A percentile compares a stretch with the other conserved stretches of the same genome.
Evolutionary conservation across 1,139 yeast genomes (phyloP).

Genomic region (Zygoascus meyerae): DNA sequence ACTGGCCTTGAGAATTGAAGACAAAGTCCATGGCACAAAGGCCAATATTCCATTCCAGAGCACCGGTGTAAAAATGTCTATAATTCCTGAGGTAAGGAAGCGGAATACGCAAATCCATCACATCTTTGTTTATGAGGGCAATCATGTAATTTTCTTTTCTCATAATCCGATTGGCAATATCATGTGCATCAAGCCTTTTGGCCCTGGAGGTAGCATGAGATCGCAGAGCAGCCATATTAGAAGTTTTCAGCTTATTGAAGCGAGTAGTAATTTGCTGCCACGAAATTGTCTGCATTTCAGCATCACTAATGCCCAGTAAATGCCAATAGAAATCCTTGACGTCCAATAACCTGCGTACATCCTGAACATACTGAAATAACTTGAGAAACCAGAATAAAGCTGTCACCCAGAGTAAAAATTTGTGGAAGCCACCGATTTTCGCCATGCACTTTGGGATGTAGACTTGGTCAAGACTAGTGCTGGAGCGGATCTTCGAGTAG

Average conservation of each 20-base stretch:
- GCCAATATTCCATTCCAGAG: slow-evolving; percentile 90
- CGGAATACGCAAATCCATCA: slow-evolving; percentile 58
- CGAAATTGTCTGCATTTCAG: slow-evolving; percentile 85
- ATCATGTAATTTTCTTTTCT: slow-evolving; percentile 88
- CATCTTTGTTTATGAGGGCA: slow-evolving; percentile 75
- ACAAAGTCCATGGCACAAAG: slow-evolving; percentile 82
- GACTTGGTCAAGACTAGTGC: slow-evolving; percentile 43
- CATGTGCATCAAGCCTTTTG: slow-evolving; percentile 80
- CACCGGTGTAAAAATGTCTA: slow-evolving; percentile 58
- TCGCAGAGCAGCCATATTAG: slow-evolving; percentile 61
- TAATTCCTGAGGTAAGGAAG: slow-evolving; percentile 37
- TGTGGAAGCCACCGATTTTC: slow-evolving; percentile 43
- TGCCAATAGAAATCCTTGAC: slow-evolving; percentile 60
- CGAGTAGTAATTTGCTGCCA: slow-evolving; percentile 88
- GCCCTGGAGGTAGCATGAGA: slow-evolving; percentile 21
- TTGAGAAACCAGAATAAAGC: slow-evolving; percentile 48
- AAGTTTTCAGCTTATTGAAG: slow-evolving; percentile 67
- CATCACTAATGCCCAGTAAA: slow-evolving; percentile 63
- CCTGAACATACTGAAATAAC: slow-evolving; percentile 50
- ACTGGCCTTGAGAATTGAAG: slow-evolving; percentile 77
- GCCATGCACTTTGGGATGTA: slow-evolving; percentile 58
- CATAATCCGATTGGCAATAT: slow-evolving; percentile 93
- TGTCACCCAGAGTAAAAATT: slow-evolving; percentile 59
- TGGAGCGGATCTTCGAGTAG: slow-evolving; percentile 43
- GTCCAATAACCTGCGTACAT: slow-evolving; percentile 51